phyloP scores from a whole-genome alignment of 495 filamentous ascomycete species.

The Tuber melanosporum region DNA sequence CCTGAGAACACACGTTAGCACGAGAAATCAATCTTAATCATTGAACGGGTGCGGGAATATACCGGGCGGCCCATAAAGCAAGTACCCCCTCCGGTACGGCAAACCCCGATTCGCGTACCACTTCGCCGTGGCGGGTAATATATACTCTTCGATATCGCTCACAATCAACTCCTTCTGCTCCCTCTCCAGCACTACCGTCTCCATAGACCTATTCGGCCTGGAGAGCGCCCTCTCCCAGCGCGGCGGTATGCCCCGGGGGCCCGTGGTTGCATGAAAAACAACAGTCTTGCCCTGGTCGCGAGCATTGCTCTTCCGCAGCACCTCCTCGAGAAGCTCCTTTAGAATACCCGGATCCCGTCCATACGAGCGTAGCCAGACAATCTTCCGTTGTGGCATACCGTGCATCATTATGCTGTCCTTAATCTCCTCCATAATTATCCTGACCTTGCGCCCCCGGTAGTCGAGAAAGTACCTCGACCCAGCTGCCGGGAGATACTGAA shows the following conservation, averaged over 20 bases:
- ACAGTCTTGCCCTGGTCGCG: conserved; percentile 28
- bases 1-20: conserved; percentile 16
- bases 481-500: conserved; percentile 25
- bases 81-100: conserved; percentile 84
- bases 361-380: conserved; percentile 20
- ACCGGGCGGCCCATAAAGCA: conserved; percentile 61
- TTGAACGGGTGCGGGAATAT: background rate
- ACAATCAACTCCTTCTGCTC: conserved; percentile 64
- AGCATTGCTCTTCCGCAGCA: conserved; percentile 13
- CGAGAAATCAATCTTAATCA: conserved; percentile 2
- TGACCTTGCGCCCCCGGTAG: conserved; percentile 23
- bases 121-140: conserved; percentile 62
- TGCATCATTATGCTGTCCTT: background rate
- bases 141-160: conserved; percentile 78
- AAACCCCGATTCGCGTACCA: conserved; percentile 81
- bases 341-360: conserved; percentile 21
- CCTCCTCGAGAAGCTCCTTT: conserved; percentile 25
- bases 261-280: conserved; percentile 22
- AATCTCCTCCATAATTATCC: conserved; percentile 16
- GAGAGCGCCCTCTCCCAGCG: conserved; percentile 21
- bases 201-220: conserved; percentile 65
- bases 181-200: conserved; percentile 73
- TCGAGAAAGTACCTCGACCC: conserved; percentile 20
- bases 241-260: conserved; percentile 12
- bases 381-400: background rate